These are phyloP conservation scores for Exophiala lecanii-corni DNA, from an alignment of 2,329 filamentous ascomycete species.

Conservation along the genomic window DNA sequence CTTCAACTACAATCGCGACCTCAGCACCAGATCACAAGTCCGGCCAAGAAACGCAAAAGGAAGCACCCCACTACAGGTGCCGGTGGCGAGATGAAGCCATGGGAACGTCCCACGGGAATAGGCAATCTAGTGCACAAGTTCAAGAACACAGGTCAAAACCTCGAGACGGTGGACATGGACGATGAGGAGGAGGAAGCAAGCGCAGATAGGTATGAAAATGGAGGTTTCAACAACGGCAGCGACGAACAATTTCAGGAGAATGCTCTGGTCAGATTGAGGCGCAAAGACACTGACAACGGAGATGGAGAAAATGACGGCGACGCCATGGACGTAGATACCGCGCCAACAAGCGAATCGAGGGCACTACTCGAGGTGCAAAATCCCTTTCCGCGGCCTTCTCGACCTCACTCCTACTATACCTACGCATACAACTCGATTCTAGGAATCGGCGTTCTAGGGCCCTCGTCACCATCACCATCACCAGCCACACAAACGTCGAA, in stretches of 20 bases:
- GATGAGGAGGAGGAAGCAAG: slow-evolving; percentile 36
- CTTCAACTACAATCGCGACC: too few relatives aligned
- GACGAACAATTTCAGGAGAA: slow-evolving; percentile 40
- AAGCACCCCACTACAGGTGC: slow-evolving; percentile 32
- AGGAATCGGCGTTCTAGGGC: slow-evolving; percentile 59
- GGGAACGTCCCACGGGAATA: slow-evolving; percentile 8
- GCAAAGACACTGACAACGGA: slow-evolving; percentile 7
- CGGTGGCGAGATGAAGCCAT: slow-evolving; percentile 15
- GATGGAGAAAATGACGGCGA: slow-evolving; percentile 2
- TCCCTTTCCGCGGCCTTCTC: background rate
- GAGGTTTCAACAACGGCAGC: too few relatives aligned
- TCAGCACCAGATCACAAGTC: too few relatives aligned
- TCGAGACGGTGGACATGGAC: slow-evolving; percentile 36
- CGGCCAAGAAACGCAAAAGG: slow-evolving; percentile 43
- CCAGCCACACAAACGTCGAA: too few relatives aligned
- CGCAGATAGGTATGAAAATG: slow-evolving; percentile 38
- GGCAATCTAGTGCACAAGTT: slow-evolving; percentile 9
- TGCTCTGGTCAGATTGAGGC: slow-evolving; percentile 30
- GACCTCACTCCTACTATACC: slow-evolving; percentile 64
- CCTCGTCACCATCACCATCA: slow-evolving; percentile 8
- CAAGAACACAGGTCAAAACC: slow-evolving; percentile 23
- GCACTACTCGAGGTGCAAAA: too few relatives aligned
- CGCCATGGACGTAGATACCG: slow-evolving; percentile 29
- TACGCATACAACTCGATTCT: slow-evolving; percentile 94
- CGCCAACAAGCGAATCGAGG: slow-evolving; percentile 20